Conservation (phyloP, 495 filamentous ascomycete genomes). For the Penicillium antarcticum region DNA sequence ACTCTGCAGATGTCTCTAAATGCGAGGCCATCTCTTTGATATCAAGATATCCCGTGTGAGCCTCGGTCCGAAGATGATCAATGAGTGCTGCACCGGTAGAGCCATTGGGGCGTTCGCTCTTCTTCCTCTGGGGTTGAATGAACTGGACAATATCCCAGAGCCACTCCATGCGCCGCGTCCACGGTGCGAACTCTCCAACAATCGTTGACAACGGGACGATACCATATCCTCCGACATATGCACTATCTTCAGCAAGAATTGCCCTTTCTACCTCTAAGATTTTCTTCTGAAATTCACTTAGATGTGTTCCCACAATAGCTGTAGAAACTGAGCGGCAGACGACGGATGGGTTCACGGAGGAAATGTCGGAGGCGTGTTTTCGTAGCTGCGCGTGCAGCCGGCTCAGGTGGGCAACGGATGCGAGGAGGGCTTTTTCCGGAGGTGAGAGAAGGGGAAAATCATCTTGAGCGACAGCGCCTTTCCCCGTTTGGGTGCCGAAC, state of each 20-base stretch:
- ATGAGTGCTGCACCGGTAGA: constrained; percentile 70
- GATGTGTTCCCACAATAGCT: constrained; percentile 67
- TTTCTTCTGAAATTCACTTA: constrained; percentile 75
- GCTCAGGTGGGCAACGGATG: constrained; percentile 70
- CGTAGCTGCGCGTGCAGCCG: constrained; percentile 70
- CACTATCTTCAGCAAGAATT: constrained; percentile 68
- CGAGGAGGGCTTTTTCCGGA: constrained; percentile 77
- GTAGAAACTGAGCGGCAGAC: constrained; percentile 88
- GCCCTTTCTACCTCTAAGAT: constrained; percentile 78
- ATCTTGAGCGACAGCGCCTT: constrained; percentile 36
- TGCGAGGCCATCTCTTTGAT: constrained; percentile 70
- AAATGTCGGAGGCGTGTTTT: constrained; percentile 58
- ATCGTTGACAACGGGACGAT: constrained; percentile 88
- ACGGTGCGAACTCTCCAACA: constrained; percentile 76
- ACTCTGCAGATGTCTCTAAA: constrained; percentile 75
- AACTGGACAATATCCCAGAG: constrained; percentile 68
- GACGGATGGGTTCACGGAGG: constrained; percentile 65
- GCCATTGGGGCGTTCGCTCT: constrained; percentile 15
- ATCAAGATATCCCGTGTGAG: constrained; percentile 85
- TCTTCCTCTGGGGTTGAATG: constrained; percentile 47
- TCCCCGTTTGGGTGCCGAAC: constrained; percentile 49
- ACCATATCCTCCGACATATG: constrained; percentile 80
- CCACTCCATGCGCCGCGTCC: constrained; percentile 83
- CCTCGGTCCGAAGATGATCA: constrained; percentile 65
- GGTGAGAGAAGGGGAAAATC: constrained; percentile 61